Base-by-base conservation (phyloP, 2,329 filamentous ascomycete species). In the Aspergillus neotritici region DNA sequence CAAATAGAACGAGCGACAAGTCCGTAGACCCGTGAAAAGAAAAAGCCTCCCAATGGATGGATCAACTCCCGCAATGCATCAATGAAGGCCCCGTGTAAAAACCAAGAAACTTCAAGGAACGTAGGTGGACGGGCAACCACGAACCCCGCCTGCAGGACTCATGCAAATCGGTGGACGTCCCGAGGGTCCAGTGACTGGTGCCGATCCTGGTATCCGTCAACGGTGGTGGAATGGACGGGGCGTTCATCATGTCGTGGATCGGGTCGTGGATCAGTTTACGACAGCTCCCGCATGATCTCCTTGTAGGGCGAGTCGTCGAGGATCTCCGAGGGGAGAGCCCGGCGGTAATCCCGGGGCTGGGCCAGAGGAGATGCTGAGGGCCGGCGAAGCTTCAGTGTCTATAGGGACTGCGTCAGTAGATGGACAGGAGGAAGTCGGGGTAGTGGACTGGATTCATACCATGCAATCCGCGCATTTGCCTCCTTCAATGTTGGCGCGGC, bases 381-480 rank as follows among this genome's bases (percentile, higher is more conserved):
- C 13, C 65, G 65, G 28, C 65, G 65, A 36, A 69, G 61, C 47
- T 65, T 65, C 47, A 64, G 55, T 48, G 57, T 54, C 58, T 67
- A 46, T 31, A 43, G 35, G 40, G 45, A 48, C 43, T 49, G 52
- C 49, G 55, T 57, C 52, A 44, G 39, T 37, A 25, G 37, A 34
- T 36, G 31, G 9, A 15, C 32, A 34, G 12, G 21, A 41, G 13
- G 29, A 28, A 44, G 2, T 16, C 10, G 31, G 31, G 34, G 35
- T 31, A 43, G 28, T 10, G 11, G 35, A 47, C 17, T 21, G 17
- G 45, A 6, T 12, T 67, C 69, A 48, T 66, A 73, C 70, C 49
- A 66, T 57, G 49, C 70, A 73, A 51, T 71, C 69, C 30, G 61
- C 49, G 53, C 70, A 73, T 53, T 69, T 71, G 29, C 60, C 64